Conservation (phyloP, 495 filamentous ascomycete genomes). For the Podospora pseudocomata region DNA sequence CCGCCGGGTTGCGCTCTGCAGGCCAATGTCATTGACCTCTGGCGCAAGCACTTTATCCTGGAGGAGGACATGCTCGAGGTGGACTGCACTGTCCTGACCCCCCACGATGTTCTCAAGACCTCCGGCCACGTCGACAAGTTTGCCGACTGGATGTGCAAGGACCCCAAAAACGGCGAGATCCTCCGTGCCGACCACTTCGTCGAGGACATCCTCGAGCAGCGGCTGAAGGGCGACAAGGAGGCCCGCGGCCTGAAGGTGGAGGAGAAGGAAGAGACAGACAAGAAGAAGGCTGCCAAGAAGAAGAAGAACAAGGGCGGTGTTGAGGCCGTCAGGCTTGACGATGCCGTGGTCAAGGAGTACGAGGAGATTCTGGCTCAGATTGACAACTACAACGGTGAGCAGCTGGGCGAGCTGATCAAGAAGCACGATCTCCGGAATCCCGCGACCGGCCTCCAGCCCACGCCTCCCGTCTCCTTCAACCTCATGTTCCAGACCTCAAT, state of each 20-base stretch:
- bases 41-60: constrained; percentile 86
- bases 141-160: constrained; percentile 99
- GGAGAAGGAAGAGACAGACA: constrained; percentile 55
- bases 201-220: constrained; percentile 81
- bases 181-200: constrained; percentile 94
- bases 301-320: constrained; percentile 53
- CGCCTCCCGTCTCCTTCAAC: constrained; percentile 68
- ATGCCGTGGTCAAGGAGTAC: constrained; percentile 66
- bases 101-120: constrained; percentile 89
- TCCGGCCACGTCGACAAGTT: constrained; percentile 97
- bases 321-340: constrained; percentile 61
- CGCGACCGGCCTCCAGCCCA: constrained; percentile 53
- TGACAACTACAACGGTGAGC: constrained; percentile 70
- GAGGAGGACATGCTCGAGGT: constrained; percentile 92
- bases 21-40: constrained; percentile 82
- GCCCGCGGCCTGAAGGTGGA: constrained; percentile 68
- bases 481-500: constrained; percentile 77
- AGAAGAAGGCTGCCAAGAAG: constrained; percentile 50
- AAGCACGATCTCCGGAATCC: constrained; percentile 70
- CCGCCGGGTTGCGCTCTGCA: constrained; percentile 75
- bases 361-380: constrained; percentile 69
- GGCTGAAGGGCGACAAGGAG: constrained; percentile 77
- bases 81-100: constrained; percentile 80
- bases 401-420: constrained; percentile 66
- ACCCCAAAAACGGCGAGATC: constrained; percentile 95